A percentile compares a stretch with the other conserved stretches of the same genome.
Conservation (phyloP, 2,329 filamentous ascomycete species). For the Elsinoe ampelina region DNA sequence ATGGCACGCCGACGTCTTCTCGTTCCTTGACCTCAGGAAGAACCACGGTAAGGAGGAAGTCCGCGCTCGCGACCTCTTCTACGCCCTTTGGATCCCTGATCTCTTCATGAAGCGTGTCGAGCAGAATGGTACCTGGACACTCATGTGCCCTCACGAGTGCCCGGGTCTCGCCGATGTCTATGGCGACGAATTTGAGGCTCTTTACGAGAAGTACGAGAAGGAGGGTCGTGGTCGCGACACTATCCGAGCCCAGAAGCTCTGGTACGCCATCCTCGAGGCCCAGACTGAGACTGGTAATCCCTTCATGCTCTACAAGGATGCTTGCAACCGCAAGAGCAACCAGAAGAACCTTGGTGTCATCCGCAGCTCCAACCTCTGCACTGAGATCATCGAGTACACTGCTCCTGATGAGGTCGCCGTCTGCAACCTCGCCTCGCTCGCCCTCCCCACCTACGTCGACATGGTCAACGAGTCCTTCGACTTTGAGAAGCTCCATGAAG, state of each 20-base stretch:
- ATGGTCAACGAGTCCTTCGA: constrained; percentile 77
- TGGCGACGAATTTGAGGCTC: constrained; percentile 89
- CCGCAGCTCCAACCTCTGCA: constrained; percentile 97
- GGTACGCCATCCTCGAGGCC: constrained; percentile 96
- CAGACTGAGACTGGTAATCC: constrained; percentile 99
- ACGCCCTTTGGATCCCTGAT: constrained; percentile 96
- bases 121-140: constrained; percentile 90
- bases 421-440: constrained; percentile 92
- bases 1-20: constrained; percentile 96
- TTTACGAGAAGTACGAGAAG: constrained; percentile 84
- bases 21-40: constrained; percentile 96
- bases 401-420: constrained; percentile 97
- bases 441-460: constrained; percentile 85
- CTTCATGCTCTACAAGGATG: constrained; percentile 99
- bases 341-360: constrained; percentile 99
- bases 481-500: constrained; percentile 94
- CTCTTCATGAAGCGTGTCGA: constrained; percentile 99
- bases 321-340: constrained; percentile 98
- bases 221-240: constrained; percentile 83
- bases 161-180: constrained; percentile 93
- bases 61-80: constrained; percentile 93
- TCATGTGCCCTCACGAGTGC: constrained; percentile 97
- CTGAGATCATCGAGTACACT: constrained; percentile 95
- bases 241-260: constrained; percentile 95
- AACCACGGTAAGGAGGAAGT: constrained; percentile 99